Evolutionary conservation across 2,329 filamentous ascomycete genomes (phyloP), one percentile per base, ranked within the genome.

Genomic region (Stagonosporopsis chrysanthemi): DNA sequence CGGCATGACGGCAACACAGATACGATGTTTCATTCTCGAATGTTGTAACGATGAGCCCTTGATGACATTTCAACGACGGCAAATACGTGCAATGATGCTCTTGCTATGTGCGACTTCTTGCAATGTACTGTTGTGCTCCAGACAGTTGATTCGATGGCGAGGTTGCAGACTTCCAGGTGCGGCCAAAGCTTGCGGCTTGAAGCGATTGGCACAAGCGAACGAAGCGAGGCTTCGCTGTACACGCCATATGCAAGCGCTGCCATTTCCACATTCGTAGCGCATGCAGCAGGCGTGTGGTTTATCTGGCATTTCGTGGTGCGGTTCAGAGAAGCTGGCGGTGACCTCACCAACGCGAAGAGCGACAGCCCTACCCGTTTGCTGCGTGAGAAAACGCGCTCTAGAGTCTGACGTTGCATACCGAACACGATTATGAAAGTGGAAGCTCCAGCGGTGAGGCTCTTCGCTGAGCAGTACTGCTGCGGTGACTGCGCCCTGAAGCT

Each of bases 381-480:
- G 14, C 31, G 31, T 33, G 31, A 14, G 14, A n/a, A 6, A 33
- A 39, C 7, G 6, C 36, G 28, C 29, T 31, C 29, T 53, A 8
- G 2, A n/a, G 15, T 46, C 40, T 53, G 45, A 58, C 35, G 49
- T 53, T 45, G 31, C 39, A 12, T 29, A 38, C 41, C 33, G 31
- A 58, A 11, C 42, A 44, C 26, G 28, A 45, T 26, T n/a, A n/a
- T n/a, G n/a, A n/a, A n/a, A 40, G 31, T 50, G 39, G 14, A 23
- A 28, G 29, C 31, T n/a, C 38, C 50, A 54, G 65, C 67, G 64
- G 69, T 71, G 65, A 65, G 52, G 57, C 58, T 42, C 49, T 41
- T 46, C 31, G 54, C 49, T 55, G 47, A 57, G 42, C 35, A 49
- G 35, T 33, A 35, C 35, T 15, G 29, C 47, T 56, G 51, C 55